Evolutionary conservation across 768 basidiomycete genomes (phyloP).

Genomic region (Gloeophyllum trabeum): DNA sequence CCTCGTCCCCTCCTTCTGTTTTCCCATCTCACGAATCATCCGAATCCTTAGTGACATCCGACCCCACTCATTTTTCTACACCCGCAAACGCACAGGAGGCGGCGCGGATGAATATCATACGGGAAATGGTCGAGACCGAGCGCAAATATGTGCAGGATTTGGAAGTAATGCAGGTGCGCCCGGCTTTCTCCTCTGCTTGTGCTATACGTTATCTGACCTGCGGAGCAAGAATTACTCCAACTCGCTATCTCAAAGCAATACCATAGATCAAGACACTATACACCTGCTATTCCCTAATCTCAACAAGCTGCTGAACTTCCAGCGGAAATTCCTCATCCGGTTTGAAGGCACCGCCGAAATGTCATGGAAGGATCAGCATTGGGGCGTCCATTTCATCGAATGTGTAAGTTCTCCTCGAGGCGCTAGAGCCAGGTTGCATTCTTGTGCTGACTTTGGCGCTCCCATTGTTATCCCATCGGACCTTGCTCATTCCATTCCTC

Average conservation of each 20-base stretch:
- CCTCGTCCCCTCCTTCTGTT: slow-evolving; percentile 40
- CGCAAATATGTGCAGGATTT: slow-evolving; percentile 95
- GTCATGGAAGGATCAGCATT: slow-evolving; percentile 76
- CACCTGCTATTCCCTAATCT: slow-evolving; percentile 93
- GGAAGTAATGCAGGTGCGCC: slow-evolving; percentile 86
- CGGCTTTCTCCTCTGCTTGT: slow-evolving; percentile 4
- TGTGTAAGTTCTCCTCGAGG: slow-evolving; percentile 43
- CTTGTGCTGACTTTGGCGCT: slow-evolving; percentile 25
- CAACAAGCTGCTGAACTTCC: slow-evolving; percentile 92
- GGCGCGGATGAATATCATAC: slow-evolving; percentile 66
- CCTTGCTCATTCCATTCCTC: slow-evolving; percentile 14
- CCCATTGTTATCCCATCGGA: slow-evolving; percentile 29
- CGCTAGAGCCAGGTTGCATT: slow-evolving; percentile 10
- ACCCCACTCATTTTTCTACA: slow-evolving; percentile 25
- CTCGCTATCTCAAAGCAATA: slow-evolving; percentile 68
- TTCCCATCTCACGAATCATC: slow-evolving; percentile 48
- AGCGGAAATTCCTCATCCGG: slow-evolving; percentile 85
- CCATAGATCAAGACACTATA: slow-evolving; percentile 90
- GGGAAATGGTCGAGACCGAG: slow-evolving; percentile 91
- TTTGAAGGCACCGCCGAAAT: slow-evolving; percentile 79
- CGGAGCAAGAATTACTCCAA: slow-evolving; percentile 72
- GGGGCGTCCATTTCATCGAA: slow-evolving; percentile 79
- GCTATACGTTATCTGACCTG: neutral
- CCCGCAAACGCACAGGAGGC: slow-evolving; percentile 49
- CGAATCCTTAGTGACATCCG: slow-evolving; percentile 38